phyloP scores from a whole-genome alignment of 1,284 basidiomycete species.

The Rhodotorula sp. region DNA sequence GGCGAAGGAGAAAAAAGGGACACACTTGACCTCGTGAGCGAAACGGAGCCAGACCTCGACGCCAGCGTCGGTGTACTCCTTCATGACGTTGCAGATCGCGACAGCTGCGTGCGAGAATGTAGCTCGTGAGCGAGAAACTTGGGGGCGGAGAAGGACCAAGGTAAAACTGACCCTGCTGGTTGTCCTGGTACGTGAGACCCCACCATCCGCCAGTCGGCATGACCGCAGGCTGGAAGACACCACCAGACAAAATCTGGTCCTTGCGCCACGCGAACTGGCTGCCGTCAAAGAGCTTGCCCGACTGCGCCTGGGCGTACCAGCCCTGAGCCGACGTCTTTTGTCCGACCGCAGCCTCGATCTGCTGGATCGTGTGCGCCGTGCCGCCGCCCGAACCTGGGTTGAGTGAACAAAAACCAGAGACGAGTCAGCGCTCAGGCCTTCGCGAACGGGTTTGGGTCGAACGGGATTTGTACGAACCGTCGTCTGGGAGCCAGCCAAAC shows the following conservation, averaged over 20 bases:
- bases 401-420: neutral
- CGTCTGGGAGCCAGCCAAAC: conserved; percentile 43
- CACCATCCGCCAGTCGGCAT: conserved; percentile 42
- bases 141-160: neutral
- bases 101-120: neutral
- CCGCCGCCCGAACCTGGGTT: conserved; percentile 43
- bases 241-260: conserved; percentile 47
- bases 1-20: neutral
- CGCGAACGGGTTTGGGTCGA: neutral
- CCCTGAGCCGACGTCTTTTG: conserved; percentile 38
- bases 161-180: conserved; percentile 21
- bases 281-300: conserved; percentile 47
- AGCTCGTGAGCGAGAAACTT: neutral
- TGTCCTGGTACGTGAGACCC: conserved; percentile 40
- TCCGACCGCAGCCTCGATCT: conserved; percentile 44
- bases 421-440: conserved; percentile 2
- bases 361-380: conserved; percentile 42
- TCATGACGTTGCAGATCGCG: conserved; percentile 43
- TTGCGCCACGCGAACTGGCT: conserved; percentile 45
- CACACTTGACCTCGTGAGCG: conserved; percentile 44
- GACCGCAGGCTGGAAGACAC: conserved; percentile 47
- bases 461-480: conserved; percentile 34
- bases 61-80: conserved; percentile 49
- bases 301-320: conserved; percentile 48
- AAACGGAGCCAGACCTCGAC: conserved; percentile 50